Conservation (phyloP, 805 yeast species). For the Candida sakaeoensis region DNA sequence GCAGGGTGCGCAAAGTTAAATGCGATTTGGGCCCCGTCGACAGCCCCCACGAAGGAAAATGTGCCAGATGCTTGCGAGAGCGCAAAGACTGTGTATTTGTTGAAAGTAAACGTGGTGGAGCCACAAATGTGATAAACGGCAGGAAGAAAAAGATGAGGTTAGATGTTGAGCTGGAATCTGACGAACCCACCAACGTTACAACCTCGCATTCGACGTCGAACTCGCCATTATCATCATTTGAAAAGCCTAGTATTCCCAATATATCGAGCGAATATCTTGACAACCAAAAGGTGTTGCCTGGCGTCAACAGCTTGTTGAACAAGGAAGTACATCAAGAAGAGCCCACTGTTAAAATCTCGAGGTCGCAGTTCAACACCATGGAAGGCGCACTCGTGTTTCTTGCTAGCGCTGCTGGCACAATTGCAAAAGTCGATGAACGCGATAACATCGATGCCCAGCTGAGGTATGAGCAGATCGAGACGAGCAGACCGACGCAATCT, state of each 20-base stretch:
- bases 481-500: background rate
- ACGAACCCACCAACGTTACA: slow-evolving; percentile 2
- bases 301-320: slow-evolving; percentile 8
- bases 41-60: slow-evolving; percentile 73
- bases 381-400: slow-evolving; percentile 66
- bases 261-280: background rate
- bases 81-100: slow-evolving; percentile 73
- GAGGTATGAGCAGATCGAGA: slow-evolving; percentile 46
- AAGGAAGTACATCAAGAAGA: background rate
- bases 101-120: slow-evolving; percentile 32
- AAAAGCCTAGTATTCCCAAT: slow-evolving; percentile 2
- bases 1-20: slow-evolving; percentile 78
- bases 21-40: slow-evolving; percentile 82
- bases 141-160: slow-evolving; percentile 48
- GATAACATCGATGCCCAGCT: slow-evolving; percentile 54
- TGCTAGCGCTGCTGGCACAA: slow-evolving; percentile 77
- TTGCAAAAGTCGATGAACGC: slow-evolving; percentile 64
- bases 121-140: slow-evolving; percentile 35
- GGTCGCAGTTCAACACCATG: slow-evolving; percentile 38
- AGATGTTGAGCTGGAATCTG: slow-evolving; percentile 10
- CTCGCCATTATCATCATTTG: slow-evolving; percentile 2
- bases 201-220: slow-evolving; percentile 1
- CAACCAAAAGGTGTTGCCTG: slow-evolving; percentile 5
- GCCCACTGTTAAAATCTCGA: slow-evolving; percentile 7
- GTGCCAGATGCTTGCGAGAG: slow-evolving; percentile 81